A percentile compares a stretch with the other conserved stretches of the same genome.
phyloP scores from a whole-genome alignment of 495 filamentous ascomycete species.

The Extremus antarcticus region DNA sequence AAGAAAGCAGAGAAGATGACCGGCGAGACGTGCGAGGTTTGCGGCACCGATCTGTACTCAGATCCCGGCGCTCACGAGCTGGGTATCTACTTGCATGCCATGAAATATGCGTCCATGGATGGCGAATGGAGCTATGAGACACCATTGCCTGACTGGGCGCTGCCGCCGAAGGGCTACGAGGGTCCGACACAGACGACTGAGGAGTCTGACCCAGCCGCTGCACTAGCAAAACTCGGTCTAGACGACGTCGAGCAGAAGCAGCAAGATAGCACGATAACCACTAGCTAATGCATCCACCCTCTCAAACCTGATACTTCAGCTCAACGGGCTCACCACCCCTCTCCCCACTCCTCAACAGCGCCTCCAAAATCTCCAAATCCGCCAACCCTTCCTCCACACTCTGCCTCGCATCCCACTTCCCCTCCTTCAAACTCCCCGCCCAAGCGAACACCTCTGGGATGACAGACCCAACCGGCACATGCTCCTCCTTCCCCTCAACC shows the following conservation, averaged over 20 bases:
- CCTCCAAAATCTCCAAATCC: constrained; percentile 55
- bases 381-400: constrained; percentile 54
- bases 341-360: constrained; percentile 54
- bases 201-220: constrained; percentile 26
- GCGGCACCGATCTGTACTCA: constrained; percentile 78
- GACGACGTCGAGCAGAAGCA: constrained; percentile 6
- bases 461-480: constrained; percentile 42
- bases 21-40: constrained; percentile 66
- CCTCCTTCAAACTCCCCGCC: constrained; percentile 43
- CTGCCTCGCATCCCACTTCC: constrained; percentile 44
- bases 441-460: constrained; percentile 57
- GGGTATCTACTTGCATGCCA: constrained; percentile 85
- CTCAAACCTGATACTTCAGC: constrained; percentile 13
- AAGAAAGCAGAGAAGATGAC: constrained; percentile 86
- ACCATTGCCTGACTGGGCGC: constrained; percentile 71
- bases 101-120: constrained; percentile 68
- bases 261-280: not conserved
- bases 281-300: not conserved
- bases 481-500: constrained; percentile 31
- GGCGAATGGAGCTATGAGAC: constrained; percentile 83
- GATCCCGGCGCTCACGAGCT: constrained; percentile 85
- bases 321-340: constrained; percentile 38
- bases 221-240: constrained; percentile 22
- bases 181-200: constrained; percentile 22
- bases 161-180: constrained; percentile 50